A percentile compares a stretch with the other conserved stretches of the same genome.
These are phyloP conservation scores for Fragilariopsis cylindrus DNA, from an alignment of 108 stramenopile genomes.

Conservation along the genomic window DNA sequence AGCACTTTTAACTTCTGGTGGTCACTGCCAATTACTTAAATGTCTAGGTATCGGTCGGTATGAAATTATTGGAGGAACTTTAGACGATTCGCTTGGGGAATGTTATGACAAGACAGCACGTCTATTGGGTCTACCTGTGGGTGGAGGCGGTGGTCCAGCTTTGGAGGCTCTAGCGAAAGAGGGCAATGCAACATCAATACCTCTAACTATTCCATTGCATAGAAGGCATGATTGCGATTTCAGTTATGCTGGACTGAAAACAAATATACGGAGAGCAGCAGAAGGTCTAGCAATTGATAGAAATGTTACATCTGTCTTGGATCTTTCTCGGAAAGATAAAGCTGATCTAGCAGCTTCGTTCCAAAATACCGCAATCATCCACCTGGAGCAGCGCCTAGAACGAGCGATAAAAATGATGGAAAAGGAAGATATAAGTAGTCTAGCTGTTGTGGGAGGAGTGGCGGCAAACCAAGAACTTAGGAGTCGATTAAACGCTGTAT, in stretches of 20 bases:
- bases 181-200: conserved; percentile 78
- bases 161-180: conserved; percentile 83
- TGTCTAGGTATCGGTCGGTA: conserved; percentile 86
- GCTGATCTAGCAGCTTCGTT: conserved; percentile 93
- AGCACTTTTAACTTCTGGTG: conserved; percentile 94
- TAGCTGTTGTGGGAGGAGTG: conserved; percentile 97
- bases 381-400: conserved; percentile 87
- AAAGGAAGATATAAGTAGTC: conserved; percentile 55
- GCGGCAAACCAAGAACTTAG: conserved; percentile 94
- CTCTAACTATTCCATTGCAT: conserved; percentile 85
- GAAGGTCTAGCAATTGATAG: conserved; percentile 58
- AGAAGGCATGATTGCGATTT: conserved; percentile 93
- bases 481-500: conserved; percentile 60
- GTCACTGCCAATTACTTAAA: conserved; percentile 93
- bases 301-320: conserved; percentile 48
- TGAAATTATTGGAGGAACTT: conserved; percentile 87
- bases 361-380: conserved; percentile 90
- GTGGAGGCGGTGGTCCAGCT: conserved; percentile 94
- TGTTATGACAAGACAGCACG: conserved; percentile 94
- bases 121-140: conserved; percentile 82
- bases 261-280: conserved; percentile 73
- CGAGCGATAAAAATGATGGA: conserved; percentile 74
- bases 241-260: conserved; percentile 95
- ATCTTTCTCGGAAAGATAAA: conserved; percentile 58
- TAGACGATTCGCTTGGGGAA: conserved; percentile 96